Evolutionary conservation across 2,329 filamentous ascomycete species (phyloP).

Genomic region (Talaromyces sp.): DNA sequence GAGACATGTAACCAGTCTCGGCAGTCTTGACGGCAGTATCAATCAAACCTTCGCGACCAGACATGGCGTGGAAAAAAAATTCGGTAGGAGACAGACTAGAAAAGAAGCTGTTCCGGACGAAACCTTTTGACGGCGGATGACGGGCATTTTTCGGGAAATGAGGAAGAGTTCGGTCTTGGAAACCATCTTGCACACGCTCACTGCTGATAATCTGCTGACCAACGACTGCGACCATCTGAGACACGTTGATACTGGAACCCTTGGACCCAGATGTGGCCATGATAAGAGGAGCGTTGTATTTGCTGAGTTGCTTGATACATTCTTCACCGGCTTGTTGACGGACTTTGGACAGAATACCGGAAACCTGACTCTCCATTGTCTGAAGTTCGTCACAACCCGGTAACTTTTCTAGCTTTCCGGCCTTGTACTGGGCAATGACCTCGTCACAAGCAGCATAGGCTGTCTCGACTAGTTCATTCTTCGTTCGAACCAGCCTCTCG

Average conservation of each 20-base stretch:
- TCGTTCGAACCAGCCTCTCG: constrained; percentile 63
- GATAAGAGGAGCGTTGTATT: constrained; percentile 85
- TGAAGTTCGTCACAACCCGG: constrained; percentile 87
- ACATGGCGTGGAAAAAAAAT: constrained; percentile 98
- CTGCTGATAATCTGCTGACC: constrained; percentile 97
- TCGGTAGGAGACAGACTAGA: constrained; percentile 84
- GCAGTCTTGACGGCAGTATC: constrained; percentile 99
- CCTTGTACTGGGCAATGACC: constrained; percentile 76
- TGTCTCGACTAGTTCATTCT: constrained; percentile 68
- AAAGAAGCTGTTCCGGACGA: constrained; percentile 97
- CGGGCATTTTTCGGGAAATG: constrained; percentile 93
- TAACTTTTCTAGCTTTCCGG: constrained; percentile 76
- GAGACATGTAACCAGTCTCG: constrained; percentile 98
- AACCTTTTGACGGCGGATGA: constrained; percentile 91
- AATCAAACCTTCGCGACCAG: constrained; percentile 94
- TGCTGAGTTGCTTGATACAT: constrained; percentile 85
- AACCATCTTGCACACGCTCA: constrained; percentile 88
- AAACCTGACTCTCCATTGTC: constrained; percentile 86
- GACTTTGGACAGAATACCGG: constrained; percentile 86
- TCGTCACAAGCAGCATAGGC: constrained; percentile 79
- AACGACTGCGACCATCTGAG: constrained; percentile 96
- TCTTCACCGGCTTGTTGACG: constrained; percentile 86
- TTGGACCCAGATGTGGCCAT: constrained; percentile 98
- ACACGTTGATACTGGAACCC: constrained; percentile 95
- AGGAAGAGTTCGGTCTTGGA: constrained; percentile 89